Base-by-base conservation (phyloP, 805 yeast genomes). In the Kodamaea hsintzibuensis region DNA sequence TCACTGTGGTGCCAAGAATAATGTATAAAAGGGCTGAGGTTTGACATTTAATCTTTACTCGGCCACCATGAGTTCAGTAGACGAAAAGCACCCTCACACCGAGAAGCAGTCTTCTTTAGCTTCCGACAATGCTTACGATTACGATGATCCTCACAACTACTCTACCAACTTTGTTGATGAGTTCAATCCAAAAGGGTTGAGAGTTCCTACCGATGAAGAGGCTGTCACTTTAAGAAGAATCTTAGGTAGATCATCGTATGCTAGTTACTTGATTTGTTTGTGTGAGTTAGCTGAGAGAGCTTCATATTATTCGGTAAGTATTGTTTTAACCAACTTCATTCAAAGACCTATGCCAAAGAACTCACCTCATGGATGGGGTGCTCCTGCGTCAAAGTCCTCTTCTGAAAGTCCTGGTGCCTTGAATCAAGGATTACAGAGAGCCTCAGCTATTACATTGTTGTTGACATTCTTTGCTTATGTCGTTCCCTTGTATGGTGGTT, bases 221-320 rank as follows among this genome's bases (percentile, higher is more conserved):
- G 39, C 59, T 1, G 44, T 27, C 3, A 56, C 66, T 18, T 64
- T 72, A 33, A 64, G 76, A 60, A 68, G 72, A 55, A 61, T 74
- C 9, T 63, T 75, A 17, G 87, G 85, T 38, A 64, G 71, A 30
- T 80, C 84, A 49, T 80, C 83, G 12, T 71, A 70, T 53, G 72
- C 76, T 30, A 68, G 79, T 39, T 83, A 82, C 68, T 68, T 83
- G 51, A 78, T 85, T 54, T 83, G 69, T 54, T 53, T 57, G 14
- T 53, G 55, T 43, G 85, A 81, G 60, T 77, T 81, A 59, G 82
- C 83, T 16, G 84, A 81, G 65, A 73, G 84, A 68, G 84, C 81
- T 51, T 79, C 83, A 5, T 81, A 80, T 61, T 81, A 78, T 58
- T 81, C 83, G 19, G 72, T 73, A 8, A 61, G 69, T 40, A 78